Evolutionary conservation across 2,329 filamentous ascomycete species (phyloP).

Genomic region (Calonectria pteridis): DNA sequence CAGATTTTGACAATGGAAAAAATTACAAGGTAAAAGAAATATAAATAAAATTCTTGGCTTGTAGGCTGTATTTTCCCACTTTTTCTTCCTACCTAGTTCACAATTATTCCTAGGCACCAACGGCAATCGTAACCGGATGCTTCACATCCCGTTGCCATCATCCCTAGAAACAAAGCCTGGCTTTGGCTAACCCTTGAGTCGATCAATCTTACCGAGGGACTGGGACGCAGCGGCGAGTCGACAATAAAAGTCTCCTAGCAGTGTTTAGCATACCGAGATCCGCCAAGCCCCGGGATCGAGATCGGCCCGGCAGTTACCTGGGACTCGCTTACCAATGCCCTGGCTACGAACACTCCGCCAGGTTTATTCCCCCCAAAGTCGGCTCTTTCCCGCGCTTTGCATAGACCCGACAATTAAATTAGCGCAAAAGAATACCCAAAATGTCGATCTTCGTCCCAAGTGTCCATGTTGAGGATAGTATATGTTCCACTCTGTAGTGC

Average conservation of each 20-base stretch:
- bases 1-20: too few species aligned
- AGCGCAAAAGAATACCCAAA: background rate
- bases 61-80: too few species aligned
- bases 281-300: background rate
- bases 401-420: background rate
- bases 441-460: background rate
- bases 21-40: too few species aligned
- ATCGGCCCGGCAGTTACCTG: background rate
- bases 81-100: too few species aligned
- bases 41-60: too few species aligned
- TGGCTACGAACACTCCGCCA: background rate
- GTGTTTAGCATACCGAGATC: background rate
- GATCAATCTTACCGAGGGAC: background rate
- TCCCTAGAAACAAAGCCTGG: too few species aligned
- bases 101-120: too few species aligned
- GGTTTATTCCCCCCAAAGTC: background rate
- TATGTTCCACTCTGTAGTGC: background rate
- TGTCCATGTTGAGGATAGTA: background rate
- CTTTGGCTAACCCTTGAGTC: background rate
- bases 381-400: background rate
- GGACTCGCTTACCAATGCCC: too few species aligned
- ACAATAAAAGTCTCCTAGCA: background rate
- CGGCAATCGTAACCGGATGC: too few species aligned
- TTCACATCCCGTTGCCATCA: too few species aligned
- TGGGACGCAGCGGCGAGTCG: background rate